A percentile compares a stretch with the other conserved stretches of the same genome.
phyloP scores from a whole-genome alignment of 208 protist genomes.

The Tritrichomonas musculus region DNA sequence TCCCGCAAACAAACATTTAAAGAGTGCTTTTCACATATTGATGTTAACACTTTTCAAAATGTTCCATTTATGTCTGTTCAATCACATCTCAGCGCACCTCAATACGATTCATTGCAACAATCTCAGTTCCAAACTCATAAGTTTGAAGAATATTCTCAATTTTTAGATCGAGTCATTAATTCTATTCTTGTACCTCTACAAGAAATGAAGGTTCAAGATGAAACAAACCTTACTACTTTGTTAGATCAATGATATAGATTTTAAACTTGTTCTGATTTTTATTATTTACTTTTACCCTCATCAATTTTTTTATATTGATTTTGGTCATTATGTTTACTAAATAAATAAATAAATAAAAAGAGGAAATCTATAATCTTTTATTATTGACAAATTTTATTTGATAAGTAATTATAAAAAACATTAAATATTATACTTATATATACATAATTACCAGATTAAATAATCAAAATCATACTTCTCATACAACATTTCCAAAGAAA shows the following conservation, averaged over 20 bases:
- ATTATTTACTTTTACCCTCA: no score
- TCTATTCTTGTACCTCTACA: not conserved
- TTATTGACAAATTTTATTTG: no score
- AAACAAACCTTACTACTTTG: not conserved
- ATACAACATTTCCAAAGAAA: no score
- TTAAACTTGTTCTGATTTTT: no score
- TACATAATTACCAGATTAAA: no score
- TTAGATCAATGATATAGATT: not conserved
- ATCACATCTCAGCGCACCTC: not conserved
- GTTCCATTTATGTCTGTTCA: constrained; percentile 20
- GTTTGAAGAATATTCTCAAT: not conserved
- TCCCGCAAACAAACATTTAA: not conserved
- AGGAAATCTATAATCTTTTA: no score
- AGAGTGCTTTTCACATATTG: constrained; percentile 29
- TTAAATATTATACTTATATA: no score
- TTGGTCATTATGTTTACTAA: no score
- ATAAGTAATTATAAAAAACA: no score
- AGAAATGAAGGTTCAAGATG: not conserved
- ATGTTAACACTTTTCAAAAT: constrained; percentile 21
- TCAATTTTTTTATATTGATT: no score
- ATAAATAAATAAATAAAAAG: no score
- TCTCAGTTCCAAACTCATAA: not conserved
- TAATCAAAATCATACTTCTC: no score
- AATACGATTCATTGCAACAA: not conserved
- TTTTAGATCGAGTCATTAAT: not conserved